Conservation (phyloP, 2,329 filamentous ascomycete species). For the Pseudogymnoascus sp. region DNA sequence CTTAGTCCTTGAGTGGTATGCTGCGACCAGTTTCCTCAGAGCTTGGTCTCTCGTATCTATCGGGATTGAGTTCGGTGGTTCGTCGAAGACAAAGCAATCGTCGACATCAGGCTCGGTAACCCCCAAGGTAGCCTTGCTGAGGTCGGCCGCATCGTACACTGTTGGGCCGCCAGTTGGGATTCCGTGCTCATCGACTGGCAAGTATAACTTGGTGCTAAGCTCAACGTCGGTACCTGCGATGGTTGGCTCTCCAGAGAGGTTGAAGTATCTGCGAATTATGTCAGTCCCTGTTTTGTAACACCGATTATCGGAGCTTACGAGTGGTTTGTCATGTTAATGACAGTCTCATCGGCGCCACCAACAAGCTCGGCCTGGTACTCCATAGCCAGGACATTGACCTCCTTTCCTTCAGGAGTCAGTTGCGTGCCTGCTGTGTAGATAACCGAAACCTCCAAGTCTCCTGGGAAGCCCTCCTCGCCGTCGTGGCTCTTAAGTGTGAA, state of each 20-base stretch:
- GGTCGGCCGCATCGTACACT: constrained; percentile 55
- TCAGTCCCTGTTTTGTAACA: constrained; percentile 11
- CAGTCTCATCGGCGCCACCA: constrained; percentile 76
- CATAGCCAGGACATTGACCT: constrained; percentile 67
- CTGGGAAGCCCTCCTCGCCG: constrained; percentile 85
- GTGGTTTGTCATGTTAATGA: constrained; percentile 92
- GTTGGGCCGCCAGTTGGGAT: constrained; percentile 67
- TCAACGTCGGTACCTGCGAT: constrained; percentile 56
- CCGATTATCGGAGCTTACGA: constrained; percentile 47
- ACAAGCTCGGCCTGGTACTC: constrained; percentile 86
- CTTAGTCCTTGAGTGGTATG: constrained; percentile 65
- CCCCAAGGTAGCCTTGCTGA: constrained; percentile 66
- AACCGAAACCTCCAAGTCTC: constrained; percentile 69
- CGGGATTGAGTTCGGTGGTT: constrained; percentile 34
- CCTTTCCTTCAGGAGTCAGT: constrained; percentile 47
- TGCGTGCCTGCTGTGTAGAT: constrained; percentile 73
- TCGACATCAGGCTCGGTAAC: constrained; percentile 65
- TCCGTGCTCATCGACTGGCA: constrained; percentile 63
- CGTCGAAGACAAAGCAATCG: constrained; percentile 73
- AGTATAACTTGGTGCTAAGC: constrained; percentile 55
- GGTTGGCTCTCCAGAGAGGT: constrained; percentile 48
- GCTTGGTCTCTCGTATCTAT: constrained; percentile 47
- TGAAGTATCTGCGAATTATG: constrained; percentile 49
- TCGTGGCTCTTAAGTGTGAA: constrained; percentile 65
- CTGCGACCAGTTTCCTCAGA: constrained; percentile 60